Evolutionary conservation across 495 filamentous ascomycete species (phyloP).

Genomic region (Friedmanniomyces simplex): DNA sequence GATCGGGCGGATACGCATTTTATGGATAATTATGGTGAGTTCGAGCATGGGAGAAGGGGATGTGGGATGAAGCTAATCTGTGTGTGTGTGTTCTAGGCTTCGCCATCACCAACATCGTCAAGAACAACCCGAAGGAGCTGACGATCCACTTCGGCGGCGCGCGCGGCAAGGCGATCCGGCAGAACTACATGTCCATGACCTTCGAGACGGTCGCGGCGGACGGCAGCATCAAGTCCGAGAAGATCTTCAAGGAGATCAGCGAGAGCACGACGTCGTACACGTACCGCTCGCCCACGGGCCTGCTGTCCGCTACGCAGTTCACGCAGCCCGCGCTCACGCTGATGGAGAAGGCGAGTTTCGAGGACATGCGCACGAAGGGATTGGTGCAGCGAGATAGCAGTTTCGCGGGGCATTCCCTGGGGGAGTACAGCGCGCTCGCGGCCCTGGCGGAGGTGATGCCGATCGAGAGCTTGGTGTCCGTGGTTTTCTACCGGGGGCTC

Average conservation of each 20-base stretch:
- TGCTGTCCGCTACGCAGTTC: conserved; percentile 96
- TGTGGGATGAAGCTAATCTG: conserved; percentile 33
- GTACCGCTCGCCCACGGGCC: conserved; percentile 87
- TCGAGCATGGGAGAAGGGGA: neutral
- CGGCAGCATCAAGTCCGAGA: conserved; percentile 89
- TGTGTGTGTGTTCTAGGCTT: conserved; percentile 57
- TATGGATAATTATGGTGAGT: conserved; percentile 91
- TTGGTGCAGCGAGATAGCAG: conserved; percentile 91
- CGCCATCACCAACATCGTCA: conserved; percentile 95
- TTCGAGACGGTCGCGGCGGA: conserved; percentile 92
- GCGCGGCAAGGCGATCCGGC: conserved; percentile 88
- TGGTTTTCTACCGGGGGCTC: conserved; percentile 96
- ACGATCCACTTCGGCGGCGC: conserved; percentile 97
- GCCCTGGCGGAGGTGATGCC: conserved; percentile 98
- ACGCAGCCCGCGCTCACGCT: conserved; percentile 94
- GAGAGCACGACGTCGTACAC: conserved; percentile 91
- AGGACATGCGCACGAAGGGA: conserved; percentile 96
- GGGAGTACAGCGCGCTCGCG: conserved; percentile 95
- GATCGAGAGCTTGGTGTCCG: conserved; percentile 93
- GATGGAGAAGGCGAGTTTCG: conserved; percentile 99
- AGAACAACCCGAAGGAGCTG: conserved; percentile 98
- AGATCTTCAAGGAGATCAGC: conserved; percentile 95
- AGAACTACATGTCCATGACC: conserved; percentile 99
- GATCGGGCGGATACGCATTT: conserved; percentile 96
- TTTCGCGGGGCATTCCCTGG: conserved; percentile 95